These are phyloP conservation scores for Centaurea solstitialis DNA, from an alignment of 129 eudicot genomes.

Conservation along the genomic window DNA sequence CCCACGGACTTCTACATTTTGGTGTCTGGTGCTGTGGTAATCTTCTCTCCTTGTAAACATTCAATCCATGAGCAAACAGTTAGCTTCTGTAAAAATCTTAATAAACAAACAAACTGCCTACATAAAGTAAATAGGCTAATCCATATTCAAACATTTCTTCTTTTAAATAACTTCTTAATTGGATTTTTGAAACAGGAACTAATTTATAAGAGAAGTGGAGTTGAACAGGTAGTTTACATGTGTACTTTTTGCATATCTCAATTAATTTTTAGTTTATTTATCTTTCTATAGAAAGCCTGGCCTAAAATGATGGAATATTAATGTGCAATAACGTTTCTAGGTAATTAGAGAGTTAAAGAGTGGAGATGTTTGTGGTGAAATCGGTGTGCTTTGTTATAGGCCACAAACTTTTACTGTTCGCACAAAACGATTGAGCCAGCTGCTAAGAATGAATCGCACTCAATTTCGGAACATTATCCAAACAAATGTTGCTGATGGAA, in stretches of 20 bases:
- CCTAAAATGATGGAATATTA: background rate
- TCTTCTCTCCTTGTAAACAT: background rate
- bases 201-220: slow-evolving; percentile 41
- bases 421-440: slow-evolving; percentile 68
- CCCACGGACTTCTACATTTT: slow-evolving; percentile 71
- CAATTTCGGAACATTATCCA: slow-evolving; percentile 53
- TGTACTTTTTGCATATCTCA: background rate
- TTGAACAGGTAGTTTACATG: slow-evolving; percentile 46
- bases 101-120: background rate
- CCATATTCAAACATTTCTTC: background rate
- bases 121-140: background rate
- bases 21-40: slow-evolving; percentile 81
- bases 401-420: slow-evolving; percentile 71
- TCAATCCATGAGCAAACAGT: background rate
- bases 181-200: slow-evolving; percentile 52
- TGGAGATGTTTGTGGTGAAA: slow-evolving; percentile 75
- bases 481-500: slow-evolving; percentile 74
- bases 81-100: background rate
- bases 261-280: background rate
- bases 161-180: background rate
- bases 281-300: background rate
- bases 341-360: slow-evolving; percentile 49
- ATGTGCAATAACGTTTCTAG: slow-evolving; percentile 35
- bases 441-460: slow-evolving; percentile 65
- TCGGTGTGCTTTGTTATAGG: slow-evolving; percentile 71